These are phyloP conservation scores for Fusarium sp. DNA, from an alignment of 2,329 filamentous ascomycete genomes.

Conservation along the genomic window DNA sequence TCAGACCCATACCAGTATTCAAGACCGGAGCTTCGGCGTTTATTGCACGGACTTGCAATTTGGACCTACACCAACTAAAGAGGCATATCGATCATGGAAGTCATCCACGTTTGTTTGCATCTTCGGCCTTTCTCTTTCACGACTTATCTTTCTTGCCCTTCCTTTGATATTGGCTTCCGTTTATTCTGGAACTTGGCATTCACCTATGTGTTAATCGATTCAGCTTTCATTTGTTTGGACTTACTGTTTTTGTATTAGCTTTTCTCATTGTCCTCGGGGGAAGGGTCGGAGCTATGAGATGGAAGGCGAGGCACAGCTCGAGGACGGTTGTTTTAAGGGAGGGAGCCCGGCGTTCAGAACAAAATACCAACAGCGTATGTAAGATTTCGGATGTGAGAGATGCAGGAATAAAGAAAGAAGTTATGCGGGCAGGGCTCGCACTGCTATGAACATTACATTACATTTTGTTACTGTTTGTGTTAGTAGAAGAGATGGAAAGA, in stretches of 20 bases:
- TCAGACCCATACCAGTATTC: slow-evolving; percentile 42
- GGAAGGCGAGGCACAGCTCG: slow-evolving; percentile 19
- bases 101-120: slow-evolving; percentile 26
- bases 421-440: slow-evolving; percentile 25
- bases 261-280: slow-evolving; percentile 26
- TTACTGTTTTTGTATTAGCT: slow-evolving; percentile 36
- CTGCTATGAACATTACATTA: slow-evolving; percentile 18
- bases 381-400: slow-evolving; percentile 43
- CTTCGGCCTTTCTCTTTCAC: slow-evolving; percentile 32
- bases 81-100: slow-evolving; percentile 21
- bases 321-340: slow-evolving; percentile 22
- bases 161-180: slow-evolving; percentile 18
- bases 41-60: slow-evolving; percentile 38
- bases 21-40: slow-evolving; percentile 41
- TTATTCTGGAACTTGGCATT: slow-evolving; percentile 29
- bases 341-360: slow-evolving; percentile 46
- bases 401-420: slow-evolving; percentile 17
- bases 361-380: slow-evolving; percentile 46
- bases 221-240: slow-evolving; percentile 37
- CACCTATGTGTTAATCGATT: slow-evolving; percentile 30
- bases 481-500: slow-evolving; percentile 22
- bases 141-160: slow-evolving; percentile 13
- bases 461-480: slow-evolving; percentile 14
- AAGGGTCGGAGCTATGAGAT: slow-evolving; percentile 11
- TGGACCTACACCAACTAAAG: slow-evolving; percentile 34